Evolutionary conservation across 2,329 filamentous ascomycete species (phyloP).

Genomic region (Neophaeococcomyces aloes): DNA sequence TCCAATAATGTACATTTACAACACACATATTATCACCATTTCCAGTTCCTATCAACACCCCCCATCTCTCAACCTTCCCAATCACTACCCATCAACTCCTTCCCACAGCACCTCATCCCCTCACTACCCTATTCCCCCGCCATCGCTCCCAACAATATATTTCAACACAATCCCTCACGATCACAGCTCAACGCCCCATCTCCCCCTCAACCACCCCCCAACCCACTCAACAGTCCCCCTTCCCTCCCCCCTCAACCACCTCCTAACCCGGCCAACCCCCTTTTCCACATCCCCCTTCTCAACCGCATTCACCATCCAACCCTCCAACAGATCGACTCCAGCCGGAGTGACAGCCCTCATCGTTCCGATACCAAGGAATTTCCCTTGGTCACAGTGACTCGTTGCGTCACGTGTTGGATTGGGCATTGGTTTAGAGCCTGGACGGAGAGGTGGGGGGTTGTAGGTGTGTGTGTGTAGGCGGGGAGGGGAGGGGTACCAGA

Average conservation of each 20-base stretch:
- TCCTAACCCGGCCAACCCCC: neutral
- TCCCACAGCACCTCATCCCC: too few relatives aligned
- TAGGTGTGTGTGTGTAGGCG: too few relatives aligned
- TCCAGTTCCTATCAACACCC: too few relatives aligned
- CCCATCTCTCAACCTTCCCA: too few relatives aligned
- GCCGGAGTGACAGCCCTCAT: neutral
- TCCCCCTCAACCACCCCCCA: neutral
- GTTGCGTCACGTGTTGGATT: neutral
- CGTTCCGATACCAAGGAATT: slow-evolving; percentile 1
- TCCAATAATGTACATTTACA: too few relatives aligned
- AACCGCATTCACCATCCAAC: neutral
- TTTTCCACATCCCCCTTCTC: slow-evolving; percentile 4
- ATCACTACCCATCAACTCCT: too few relatives aligned
- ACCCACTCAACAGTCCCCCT: slow-evolving; percentile 2
- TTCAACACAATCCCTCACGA: too few relatives aligned
- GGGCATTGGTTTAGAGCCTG: neutral
- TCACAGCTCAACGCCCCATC: neutral
- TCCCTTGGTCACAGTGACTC: neutral
- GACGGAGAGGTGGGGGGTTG: too few relatives aligned
- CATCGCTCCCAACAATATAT: too few relatives aligned
- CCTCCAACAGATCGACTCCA: neutral
- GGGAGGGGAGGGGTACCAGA: too few relatives aligned
- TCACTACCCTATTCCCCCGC: too few relatives aligned
- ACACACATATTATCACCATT: too few relatives aligned
- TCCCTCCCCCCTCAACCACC: neutral